A percentile compares a stretch with the other conserved stretches of the same genome.
phyloP scores from a whole-genome alignment of 1,139 yeast genomes.

The Meyerozyma carpophila region DNA sequence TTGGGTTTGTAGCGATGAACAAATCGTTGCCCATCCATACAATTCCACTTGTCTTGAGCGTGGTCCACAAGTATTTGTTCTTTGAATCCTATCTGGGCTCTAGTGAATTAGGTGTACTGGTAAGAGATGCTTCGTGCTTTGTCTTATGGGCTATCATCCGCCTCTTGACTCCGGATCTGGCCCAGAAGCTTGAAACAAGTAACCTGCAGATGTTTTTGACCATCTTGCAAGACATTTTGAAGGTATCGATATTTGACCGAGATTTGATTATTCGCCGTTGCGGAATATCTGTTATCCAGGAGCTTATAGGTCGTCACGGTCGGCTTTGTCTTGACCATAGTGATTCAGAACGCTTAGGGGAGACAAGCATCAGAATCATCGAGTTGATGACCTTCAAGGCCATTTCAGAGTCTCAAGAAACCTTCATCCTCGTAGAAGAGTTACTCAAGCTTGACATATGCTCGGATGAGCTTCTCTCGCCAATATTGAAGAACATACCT shows the following conservation, averaged over 20 bases:
- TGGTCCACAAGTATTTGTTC: constrained; percentile 42
- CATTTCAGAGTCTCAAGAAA: neutral
- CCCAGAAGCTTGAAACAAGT: constrained; percentile 6
- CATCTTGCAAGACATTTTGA: constrained; percentile 41
- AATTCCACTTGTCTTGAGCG: constrained; percentile 21
- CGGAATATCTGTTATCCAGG: constrained; percentile 83
- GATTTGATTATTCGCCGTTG: constrained; percentile 77
- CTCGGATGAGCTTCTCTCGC: neutral
- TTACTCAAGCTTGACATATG: constrained; percentile 25
- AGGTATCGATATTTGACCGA: constrained; percentile 59
- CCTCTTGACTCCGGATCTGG: constrained; percentile 10
- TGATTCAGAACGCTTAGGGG: constrained; percentile 20
- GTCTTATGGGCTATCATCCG: constrained; percentile 43
- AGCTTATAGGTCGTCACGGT: constrained; percentile 63
- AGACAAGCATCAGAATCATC: constrained; percentile 45
- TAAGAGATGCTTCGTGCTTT: constrained; percentile 83
- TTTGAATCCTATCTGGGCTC: constrained; percentile 50
- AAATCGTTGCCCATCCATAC: constrained; percentile 22
- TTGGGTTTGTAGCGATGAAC: constrained; percentile 31
- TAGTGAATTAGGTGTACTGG: constrained; percentile 54
- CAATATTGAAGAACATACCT: neutral
- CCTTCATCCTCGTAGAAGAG: constrained; percentile 12
- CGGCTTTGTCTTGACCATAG: constrained; percentile 9
- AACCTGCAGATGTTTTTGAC: constrained; percentile 15
- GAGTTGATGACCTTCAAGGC: constrained; percentile 37